These are phyloP conservation scores for Vigna reflexopilosa DNA, from an alignment of 306 rosid genomes.

Conservation along the genomic window DNA sequence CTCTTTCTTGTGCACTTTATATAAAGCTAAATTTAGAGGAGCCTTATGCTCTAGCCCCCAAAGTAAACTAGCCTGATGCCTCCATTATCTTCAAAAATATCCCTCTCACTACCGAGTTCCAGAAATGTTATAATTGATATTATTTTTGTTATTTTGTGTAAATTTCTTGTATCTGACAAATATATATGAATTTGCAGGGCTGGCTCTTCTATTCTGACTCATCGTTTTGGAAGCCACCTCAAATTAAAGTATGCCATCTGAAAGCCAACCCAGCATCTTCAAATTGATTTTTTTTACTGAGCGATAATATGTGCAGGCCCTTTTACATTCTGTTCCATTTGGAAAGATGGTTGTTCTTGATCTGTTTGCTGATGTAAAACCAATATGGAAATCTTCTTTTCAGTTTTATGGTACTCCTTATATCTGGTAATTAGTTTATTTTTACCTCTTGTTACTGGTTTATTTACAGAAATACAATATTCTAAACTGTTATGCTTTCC, in stretches of 20 bases:
- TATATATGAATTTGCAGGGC: constrained; percentile 62
- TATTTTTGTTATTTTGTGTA: constrained; percentile 1
- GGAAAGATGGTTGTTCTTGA: constrained; percentile 98
- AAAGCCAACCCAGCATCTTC: constrained; percentile 20
- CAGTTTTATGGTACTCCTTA: constrained; percentile 96
- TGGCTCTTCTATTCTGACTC: constrained; percentile 96
- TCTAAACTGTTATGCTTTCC: constrained; percentile 19
- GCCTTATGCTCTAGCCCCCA: neutral
- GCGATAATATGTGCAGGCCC: constrained; percentile 71
- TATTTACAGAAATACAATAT: constrained; percentile 1
- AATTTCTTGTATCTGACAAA: neutral
- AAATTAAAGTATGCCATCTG: constrained; percentile 72
- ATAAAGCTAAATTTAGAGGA: neutral
- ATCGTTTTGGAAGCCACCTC: constrained; percentile 92
- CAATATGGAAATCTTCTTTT: constrained; percentile 83
- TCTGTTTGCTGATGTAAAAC: constrained; percentile 96
- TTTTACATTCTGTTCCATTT: constrained; percentile 85
- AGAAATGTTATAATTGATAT: neutral
- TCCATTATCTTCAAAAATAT: neutral
- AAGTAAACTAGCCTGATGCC: constrained; percentile 24
- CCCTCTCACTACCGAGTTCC: neutral
- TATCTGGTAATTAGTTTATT: constrained; percentile 71
- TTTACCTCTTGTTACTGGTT: constrained; percentile 29
- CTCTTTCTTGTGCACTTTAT: neutral
- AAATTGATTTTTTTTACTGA: constrained; percentile 1